Evolutionary conservation across 768 basidiomycete species (phyloP).

Genomic region (Pleurotus tuber-regium): DNA sequence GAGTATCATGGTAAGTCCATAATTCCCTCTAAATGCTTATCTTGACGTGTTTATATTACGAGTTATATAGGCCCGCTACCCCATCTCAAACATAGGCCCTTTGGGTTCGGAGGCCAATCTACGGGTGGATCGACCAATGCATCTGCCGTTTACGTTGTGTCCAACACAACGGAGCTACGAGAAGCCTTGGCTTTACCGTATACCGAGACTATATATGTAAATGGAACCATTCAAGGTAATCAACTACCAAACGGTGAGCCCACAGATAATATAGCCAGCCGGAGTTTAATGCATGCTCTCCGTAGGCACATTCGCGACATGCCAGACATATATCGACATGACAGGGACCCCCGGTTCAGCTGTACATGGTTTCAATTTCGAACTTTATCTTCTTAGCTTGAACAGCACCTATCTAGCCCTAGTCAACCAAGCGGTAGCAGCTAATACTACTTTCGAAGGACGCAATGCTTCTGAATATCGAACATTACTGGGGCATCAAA

Average conservation of each 20-base stretch:
- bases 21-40: not conserved
- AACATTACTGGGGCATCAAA: conserved; percentile 14
- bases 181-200: conserved; percentile 14
- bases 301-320: conserved; percentile 10
- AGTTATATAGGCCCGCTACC: not conserved
- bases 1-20: not conserved
- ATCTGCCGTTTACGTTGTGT: conserved; percentile 14
- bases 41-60: not conserved
- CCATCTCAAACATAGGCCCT: conserved; percentile 6
- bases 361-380: conserved; percentile 16
- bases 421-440: conserved; percentile 12
- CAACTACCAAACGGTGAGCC: conserved; percentile 13
- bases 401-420: conserved; percentile 15
- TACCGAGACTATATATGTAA: conserved; percentile 16
- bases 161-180: conserved; percentile 14
- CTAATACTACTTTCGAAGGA: conserved; percentile 17
- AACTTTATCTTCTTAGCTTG: conserved; percentile 14
- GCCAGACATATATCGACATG: conserved; percentile 13
- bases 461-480: conserved; percentile 18
- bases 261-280: not conserved
- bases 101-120: conserved; percentile 14
- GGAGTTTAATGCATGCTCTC: not conserved
- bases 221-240: conserved; percentile 18
- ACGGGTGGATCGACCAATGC: conserved; percentile 13
- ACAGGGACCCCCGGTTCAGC: conserved; percentile 14